Evolutionary conservation across 2,329 filamentous ascomycete species (phyloP).

Genomic region (Neonectria neomacrospora): DNA sequence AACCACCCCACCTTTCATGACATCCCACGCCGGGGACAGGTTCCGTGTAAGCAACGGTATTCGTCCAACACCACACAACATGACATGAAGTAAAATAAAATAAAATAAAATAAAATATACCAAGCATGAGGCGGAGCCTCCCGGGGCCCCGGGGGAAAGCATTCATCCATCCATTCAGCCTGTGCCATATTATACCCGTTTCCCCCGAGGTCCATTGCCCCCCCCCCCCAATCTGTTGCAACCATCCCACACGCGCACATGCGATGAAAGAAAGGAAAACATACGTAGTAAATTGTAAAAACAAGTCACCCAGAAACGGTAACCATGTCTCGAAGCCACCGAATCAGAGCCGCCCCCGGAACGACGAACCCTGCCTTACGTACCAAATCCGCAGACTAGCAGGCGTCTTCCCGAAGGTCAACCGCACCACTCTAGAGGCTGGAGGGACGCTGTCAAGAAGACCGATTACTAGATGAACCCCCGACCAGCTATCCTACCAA

Average conservation of each 20-base stretch:
- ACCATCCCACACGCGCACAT: constrained; percentile 13
- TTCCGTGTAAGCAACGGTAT: background rate
- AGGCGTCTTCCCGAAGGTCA: constrained; percentile 12
- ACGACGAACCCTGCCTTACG: constrained; percentile 26
- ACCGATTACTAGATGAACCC: constrained; percentile 3
- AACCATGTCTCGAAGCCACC: constrained; percentile 23
- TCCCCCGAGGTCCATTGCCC: constrained; percentile 11
- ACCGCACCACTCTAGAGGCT: constrained; percentile 1
- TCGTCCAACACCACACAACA: constrained; percentile 11
- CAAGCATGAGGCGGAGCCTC: constrained; percentile 21
- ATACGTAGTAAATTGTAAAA: background rate
- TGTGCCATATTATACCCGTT: constrained; percentile 6
- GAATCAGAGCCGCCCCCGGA: constrained; percentile 38
- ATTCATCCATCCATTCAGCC: constrained; percentile 6
- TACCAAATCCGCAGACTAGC: constrained; percentile 5
- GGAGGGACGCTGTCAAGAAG: background rate
- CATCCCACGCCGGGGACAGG: constrained; percentile 20
- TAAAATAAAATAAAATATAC: background rate
- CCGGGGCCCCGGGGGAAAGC: constrained; percentile 18
- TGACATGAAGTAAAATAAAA: constrained; percentile 7
- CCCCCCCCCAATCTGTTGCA: constrained; percentile 11
- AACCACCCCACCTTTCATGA: constrained; percentile 26
- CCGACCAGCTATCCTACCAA: too few species aligned
- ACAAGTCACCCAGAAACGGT: constrained; percentile 22
- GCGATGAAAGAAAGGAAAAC: background rate